Percentiles rank a stretch among this genome's conserved stretches.
These are phyloP conservation scores for Chaetoscypha palmicola DNA, from an alignment of 2,329 filamentous ascomycete genomes.

Conservation along the genomic window DNA sequence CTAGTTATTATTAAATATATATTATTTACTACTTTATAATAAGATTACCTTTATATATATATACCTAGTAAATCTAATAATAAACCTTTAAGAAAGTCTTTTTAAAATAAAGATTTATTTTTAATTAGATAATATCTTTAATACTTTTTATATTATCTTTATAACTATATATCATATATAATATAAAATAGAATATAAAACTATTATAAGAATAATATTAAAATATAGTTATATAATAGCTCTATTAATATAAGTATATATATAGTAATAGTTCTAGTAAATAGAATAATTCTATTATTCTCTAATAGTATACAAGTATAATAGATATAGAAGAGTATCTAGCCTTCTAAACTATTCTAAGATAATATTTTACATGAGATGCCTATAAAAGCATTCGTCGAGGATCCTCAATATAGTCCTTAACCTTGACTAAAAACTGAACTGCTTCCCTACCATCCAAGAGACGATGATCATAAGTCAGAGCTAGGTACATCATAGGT, in stretches of 20 bases:
- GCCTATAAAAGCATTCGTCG: conserved; percentile 71
- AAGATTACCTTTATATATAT: neutral
- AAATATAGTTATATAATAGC: neutral
- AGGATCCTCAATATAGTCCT: conserved; percentile 96
- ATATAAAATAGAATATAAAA: neutral
- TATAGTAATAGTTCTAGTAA: neutral
- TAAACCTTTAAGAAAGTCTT: neutral
- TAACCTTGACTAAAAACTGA: conserved; percentile 93
- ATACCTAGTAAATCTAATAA: neutral
- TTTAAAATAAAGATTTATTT: neutral
- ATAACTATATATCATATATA: neutral
- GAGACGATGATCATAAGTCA: conserved; percentile 96
- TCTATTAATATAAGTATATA: neutral
- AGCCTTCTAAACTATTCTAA: neutral
- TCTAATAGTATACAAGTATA: conserved; percentile 1
- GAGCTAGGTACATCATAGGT: conserved; percentile 99
- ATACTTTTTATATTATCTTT: neutral
- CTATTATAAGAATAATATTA: neutral
- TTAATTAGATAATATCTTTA: neutral
- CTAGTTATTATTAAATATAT: too few relatives aligned
- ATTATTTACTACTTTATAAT: neutral
- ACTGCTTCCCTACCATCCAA: conserved; percentile 93
- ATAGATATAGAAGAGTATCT: neutral
- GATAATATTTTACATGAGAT: too few relatives aligned
- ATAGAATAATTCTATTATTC: neutral